phyloP scores from a whole-genome alignment of 73 alveolate species.

The Tetrahymena thermophila region DNA sequence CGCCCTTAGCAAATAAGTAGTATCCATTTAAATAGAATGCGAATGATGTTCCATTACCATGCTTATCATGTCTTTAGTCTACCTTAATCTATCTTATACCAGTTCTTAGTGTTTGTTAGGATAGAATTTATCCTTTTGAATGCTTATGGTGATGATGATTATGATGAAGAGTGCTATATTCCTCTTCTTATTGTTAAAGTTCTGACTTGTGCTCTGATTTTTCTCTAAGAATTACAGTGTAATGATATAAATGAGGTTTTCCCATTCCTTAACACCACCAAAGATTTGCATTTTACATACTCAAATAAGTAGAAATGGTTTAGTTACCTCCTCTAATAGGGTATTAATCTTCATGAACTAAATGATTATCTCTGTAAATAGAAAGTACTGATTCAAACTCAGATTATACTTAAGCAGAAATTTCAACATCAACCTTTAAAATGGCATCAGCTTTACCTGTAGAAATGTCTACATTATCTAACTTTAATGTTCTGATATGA shows the following conservation, averaged over 20 bases:
- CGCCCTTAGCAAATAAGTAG: constrained; percentile 74
- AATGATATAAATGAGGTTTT: not conserved
- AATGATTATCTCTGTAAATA: not conserved
- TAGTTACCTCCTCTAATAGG: not conserved
- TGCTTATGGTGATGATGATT: not conserved
- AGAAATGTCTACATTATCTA: not conserved
- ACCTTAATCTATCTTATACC: constrained; percentile 49
- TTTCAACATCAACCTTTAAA: not conserved
- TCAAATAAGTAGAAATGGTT: not conserved
- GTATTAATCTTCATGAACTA: not conserved
- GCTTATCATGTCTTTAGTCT: constrained; percentile 52
- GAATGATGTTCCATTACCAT: constrained; percentile 58
- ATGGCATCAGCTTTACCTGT: not conserved
- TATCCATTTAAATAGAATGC: constrained; percentile 61
- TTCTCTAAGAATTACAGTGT: not conserved
- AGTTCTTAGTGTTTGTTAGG: not conserved
- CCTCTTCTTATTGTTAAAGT: not conserved
- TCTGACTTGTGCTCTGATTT: not conserved
- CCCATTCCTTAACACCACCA: constrained; percentile 4
- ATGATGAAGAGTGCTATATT: not conserved
- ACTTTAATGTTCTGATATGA: not conserved
- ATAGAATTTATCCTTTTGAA: constrained; percentile 10
- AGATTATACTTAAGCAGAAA: not conserved
- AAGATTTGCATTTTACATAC: not conserved
- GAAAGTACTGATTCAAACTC: not conserved